Conservation (phyloP, 768 basidiomycete genomes). For the Mycena haematopus region DNA sequence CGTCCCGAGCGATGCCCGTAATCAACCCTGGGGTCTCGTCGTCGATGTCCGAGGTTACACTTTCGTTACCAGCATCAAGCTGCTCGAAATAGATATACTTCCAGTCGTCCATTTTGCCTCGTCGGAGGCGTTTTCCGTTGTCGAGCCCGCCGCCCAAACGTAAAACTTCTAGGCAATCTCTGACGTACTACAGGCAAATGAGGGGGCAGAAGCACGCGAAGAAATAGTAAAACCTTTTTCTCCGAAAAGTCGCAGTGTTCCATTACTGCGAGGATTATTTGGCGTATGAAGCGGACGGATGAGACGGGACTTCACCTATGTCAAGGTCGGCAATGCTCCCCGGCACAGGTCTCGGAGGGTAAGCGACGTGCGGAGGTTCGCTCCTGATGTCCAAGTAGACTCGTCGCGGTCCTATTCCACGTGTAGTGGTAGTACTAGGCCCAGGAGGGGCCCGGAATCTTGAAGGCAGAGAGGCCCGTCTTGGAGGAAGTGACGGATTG, state of each 20-base stretch:
- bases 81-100: slow-evolving; percentile 87
- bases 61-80: slow-evolving; percentile 38
- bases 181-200: slow-evolving; percentile 75
- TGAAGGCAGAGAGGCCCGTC: slow-evolving; percentile 51
- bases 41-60: not conserved
- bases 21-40: slow-evolving; percentile 14
- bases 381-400: slow-evolving; percentile 76
- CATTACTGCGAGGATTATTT: slow-evolving; percentile 57
- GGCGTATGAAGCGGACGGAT: not conserved
- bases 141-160: slow-evolving; percentile 92
- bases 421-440: slow-evolving; percentile 60
- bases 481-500: slow-evolving; percentile 80
- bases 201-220: slow-evolving; percentile 25
- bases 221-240: slow-evolving; percentile 60
- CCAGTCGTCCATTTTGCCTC: slow-evolving; percentile 83
- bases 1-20: slow-evolving; percentile 29
- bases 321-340: slow-evolving; percentile 92
- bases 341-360: slow-evolving; percentile 85
- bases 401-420: slow-evolving; percentile 79
- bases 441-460: slow-evolving; percentile 54
- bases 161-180: slow-evolving; percentile 94
- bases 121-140: slow-evolving; percentile 72
- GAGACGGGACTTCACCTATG: slow-evolving; percentile 33
- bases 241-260: slow-evolving; percentile 91
- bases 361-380: slow-evolving; percentile 69